Evolutionary conservation across 208 protist species (phyloP).

Genomic region (Trichomonas vaginalis): DNA sequence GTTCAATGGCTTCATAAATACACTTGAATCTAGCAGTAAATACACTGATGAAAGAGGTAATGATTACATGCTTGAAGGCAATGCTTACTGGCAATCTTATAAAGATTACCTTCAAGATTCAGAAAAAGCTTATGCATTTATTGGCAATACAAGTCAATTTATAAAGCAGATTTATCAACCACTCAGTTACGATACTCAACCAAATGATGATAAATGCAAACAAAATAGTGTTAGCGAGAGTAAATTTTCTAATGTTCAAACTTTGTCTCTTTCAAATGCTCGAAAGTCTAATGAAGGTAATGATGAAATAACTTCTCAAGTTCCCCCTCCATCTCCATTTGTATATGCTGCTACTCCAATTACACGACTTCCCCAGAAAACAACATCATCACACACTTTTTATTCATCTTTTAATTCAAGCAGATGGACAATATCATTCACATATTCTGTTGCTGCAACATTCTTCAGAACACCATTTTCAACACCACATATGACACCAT

Average conservation of each 20-base stretch:
- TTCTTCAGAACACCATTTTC: background rate
- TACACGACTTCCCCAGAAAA: background rate
- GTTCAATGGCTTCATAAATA: background rate
- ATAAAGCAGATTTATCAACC: too few species aligned
- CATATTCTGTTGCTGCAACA: background rate
- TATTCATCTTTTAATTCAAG: background rate
- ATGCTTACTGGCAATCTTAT: background rate
- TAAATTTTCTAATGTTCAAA: background rate
- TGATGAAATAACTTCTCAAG: too few species aligned
- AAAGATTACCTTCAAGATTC: background rate
- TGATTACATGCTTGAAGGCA: background rate
- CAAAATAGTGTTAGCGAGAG: too few species aligned
- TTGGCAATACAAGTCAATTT: too few species aligned
- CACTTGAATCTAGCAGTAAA: background rate
- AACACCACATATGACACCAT: too few species aligned
- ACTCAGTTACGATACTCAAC: background rate
- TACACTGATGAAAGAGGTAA: background rate
- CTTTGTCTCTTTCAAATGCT: too few species aligned
- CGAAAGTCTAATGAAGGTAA: too few species aligned
- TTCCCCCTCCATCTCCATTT: background rate
- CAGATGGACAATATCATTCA: background rate
- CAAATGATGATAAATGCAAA: background rate
- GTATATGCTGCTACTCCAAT: background rate
- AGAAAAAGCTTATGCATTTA: background rate
- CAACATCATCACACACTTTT: background rate